These are phyloP conservation scores for Pachysandra terminalis DNA, from an alignment of 164 flowering plant genomes.

Conservation along the genomic window DNA sequence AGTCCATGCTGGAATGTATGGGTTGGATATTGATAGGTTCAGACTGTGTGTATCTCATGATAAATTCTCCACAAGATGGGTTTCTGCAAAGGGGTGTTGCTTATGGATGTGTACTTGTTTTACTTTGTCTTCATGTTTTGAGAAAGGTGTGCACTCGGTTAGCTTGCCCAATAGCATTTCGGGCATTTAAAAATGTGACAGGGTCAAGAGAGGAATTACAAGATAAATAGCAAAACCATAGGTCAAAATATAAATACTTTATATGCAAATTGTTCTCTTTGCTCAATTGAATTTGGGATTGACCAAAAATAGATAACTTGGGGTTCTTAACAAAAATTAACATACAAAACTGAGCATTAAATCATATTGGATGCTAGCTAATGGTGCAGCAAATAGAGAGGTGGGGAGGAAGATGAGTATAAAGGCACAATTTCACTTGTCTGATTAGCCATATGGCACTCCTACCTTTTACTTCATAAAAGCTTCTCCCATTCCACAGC, in stretches of 20 bases:
- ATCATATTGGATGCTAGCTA: neutral
- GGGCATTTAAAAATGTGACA: neutral
- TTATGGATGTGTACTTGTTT: conserved; percentile 30
- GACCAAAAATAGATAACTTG: neutral
- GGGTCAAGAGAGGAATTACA: neutral
- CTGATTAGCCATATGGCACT: no score
- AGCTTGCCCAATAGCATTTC: neutral
- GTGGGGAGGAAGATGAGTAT: no score
- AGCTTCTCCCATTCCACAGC: neutral
- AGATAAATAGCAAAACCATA: neutral
- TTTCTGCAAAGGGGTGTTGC: conserved; percentile 19
- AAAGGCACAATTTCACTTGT: no score
- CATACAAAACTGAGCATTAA: neutral
- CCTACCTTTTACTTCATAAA: neutral
- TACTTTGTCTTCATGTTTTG: conserved; percentile 38
- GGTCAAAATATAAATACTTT: neutral
- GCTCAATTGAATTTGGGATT: no score
- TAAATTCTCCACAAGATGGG: conserved; percentile 24
- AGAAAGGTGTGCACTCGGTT: conserved; percentile 11
- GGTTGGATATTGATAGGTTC: conserved; percentile 28
- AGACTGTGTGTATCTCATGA: conserved; percentile 31
- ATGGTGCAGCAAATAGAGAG: no score
- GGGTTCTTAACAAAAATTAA: neutral
- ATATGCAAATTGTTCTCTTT: neutral
- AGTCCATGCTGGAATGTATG: conserved; percentile 24